Conservation (phyloP, 495 filamentous ascomycete genomes). For the Hyaloscypha variabilis region DNA sequence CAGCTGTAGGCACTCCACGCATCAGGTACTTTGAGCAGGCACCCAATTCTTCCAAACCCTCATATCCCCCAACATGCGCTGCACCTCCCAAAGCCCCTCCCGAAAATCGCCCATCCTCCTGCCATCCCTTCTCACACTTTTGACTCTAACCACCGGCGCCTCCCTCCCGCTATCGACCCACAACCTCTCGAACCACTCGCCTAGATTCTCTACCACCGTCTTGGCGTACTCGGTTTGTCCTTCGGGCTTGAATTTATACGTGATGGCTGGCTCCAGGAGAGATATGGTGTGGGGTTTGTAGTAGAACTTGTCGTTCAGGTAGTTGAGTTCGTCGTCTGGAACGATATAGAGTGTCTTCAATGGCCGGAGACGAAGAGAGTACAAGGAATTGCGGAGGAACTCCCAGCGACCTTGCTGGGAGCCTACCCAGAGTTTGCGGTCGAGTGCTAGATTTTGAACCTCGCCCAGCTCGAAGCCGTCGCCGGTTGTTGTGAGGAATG, state of each 20-base stretch:
- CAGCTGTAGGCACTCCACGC: neutral
- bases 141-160: conserved; percentile 18
- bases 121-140: conserved; percentile 24
- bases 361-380: conserved; percentile 12
- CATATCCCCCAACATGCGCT: conserved; percentile 24
- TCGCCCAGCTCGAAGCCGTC: conserved; percentile 12
- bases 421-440: conserved; percentile 21
- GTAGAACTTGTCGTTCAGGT: conserved; percentile 18
- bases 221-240: conserved; percentile 12
- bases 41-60: conserved; percentile 25
- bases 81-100: conserved; percentile 19
- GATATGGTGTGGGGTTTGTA: conserved; percentile 18
- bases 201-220: conserved; percentile 17
- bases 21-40: neutral
- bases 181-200: conserved; percentile 23
- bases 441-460: conserved; percentile 21
- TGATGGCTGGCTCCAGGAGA: conserved; percentile 1
- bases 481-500: conserved; percentile 11
- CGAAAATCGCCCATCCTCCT: conserved; percentile 17
- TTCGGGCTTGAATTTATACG: conserved; percentile 3
- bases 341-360: conserved; percentile 24
- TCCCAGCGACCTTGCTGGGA: conserved; percentile 3
- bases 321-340: conserved; percentile 22
- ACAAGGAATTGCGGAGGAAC: conserved; percentile 16
- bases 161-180: conserved; percentile 15